Percentiles rank a stretch among this genome's conserved stretches.
phyloP scores from a whole-genome alignment of 208 protist species.

The Angomonas desouzai region DNA sequence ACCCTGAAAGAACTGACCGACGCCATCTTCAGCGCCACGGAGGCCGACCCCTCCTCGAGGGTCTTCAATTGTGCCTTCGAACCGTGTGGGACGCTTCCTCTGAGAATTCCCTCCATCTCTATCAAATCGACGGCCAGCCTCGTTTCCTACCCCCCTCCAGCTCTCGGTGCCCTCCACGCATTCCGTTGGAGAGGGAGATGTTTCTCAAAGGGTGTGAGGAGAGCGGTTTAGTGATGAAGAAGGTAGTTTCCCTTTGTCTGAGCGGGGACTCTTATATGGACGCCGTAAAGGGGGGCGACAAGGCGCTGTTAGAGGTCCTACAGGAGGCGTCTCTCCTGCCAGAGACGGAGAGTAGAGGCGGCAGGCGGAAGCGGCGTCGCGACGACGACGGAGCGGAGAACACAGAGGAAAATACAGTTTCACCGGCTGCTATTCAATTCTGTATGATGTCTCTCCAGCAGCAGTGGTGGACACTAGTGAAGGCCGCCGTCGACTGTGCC shows the following conservation, averaged over 20 bases:
- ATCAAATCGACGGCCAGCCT: conserved; percentile 25
- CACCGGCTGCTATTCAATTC: conserved; percentile 69
- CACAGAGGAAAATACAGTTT: conserved; percentile 22
- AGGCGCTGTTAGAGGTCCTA: conserved; percentile 23
- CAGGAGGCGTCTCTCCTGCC: conserved; percentile 17
- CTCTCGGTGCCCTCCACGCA: conserved; percentile 15
- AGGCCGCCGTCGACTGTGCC: conserved; percentile 67
- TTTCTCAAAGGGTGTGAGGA: conserved; percentile 53
- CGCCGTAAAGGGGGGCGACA: not conserved
- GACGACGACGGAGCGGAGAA: not conserved
- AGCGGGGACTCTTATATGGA: too few species aligned
- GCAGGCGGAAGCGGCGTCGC: not conserved
- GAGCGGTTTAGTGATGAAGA: conserved; percentile 53
- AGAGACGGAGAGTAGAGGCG: not conserved
- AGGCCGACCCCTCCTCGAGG: not conserved
- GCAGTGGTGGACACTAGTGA: conserved; percentile 83
- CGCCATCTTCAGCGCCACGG: conserved; percentile 21
- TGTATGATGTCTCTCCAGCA: conserved; percentile 83
- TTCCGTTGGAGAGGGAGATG: conserved; percentile 38
- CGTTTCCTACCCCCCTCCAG: conserved; percentile 34
- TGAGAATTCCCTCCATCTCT: conserved; percentile 15
- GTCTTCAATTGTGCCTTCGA: conserved; percentile 4
- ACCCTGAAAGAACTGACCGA: conserved; percentile 15
- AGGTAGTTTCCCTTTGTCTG: conserved; percentile 56
- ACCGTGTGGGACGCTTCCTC: conserved; percentile 4